These are phyloP conservation scores for Claviceps sp. DNA, from an alignment of 2,329 filamentous ascomycete species.

Conservation along the genomic window DNA sequence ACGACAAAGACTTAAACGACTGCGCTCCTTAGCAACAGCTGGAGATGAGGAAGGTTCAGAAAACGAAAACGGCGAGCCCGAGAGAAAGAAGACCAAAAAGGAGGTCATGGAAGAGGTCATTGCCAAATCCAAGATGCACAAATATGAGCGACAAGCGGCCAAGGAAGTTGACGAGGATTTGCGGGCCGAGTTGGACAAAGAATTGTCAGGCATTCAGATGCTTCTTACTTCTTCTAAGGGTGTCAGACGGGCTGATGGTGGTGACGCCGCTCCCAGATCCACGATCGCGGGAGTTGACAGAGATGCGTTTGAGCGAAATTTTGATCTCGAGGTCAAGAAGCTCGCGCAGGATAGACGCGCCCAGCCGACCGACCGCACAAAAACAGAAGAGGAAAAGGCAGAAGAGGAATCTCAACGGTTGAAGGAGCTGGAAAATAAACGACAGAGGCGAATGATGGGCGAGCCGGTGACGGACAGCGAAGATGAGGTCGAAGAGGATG, in stretches of 20 bases:
- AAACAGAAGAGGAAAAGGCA: constrained; percentile 77
- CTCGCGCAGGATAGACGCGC: constrained; percentile 76
- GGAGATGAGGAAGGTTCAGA: constrained; percentile 32
- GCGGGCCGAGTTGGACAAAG: constrained; percentile 71
- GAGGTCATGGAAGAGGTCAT: constrained; percentile 98
- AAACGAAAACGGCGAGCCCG: constrained; percentile 46
- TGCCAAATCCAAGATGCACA: constrained; percentile 90
- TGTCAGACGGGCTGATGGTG: constrained; percentile 21
- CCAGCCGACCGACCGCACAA: constrained; percentile 73
- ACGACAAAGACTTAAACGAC: constrained; percentile 40
- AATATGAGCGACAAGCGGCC: constrained; percentile 80
- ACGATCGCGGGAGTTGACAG: constrained; percentile 44
- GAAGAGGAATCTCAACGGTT: constrained; percentile 65
- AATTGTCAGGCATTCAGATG: constrained; percentile 61
- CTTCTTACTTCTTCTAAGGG: constrained; percentile 45
- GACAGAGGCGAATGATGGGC: constrained; percentile 76
- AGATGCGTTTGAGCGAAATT: constrained; percentile 66
- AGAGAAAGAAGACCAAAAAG: constrained; percentile 85
- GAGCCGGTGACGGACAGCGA: constrained; percentile 58
- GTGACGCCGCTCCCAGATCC: constrained; percentile 12
- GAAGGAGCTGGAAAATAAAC: constrained; percentile 69
- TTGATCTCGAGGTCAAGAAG: constrained; percentile 71
- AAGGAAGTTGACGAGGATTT: constrained; percentile 92
- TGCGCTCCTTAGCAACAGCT: constrained; percentile 31
- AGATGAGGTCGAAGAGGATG: constrained; percentile 32